Percentiles rank a stretch among this genome's conserved stretches.
phyloP scores from a whole-genome alignment of 83 land plant genomes.

The Thuja plicata region DNA sequence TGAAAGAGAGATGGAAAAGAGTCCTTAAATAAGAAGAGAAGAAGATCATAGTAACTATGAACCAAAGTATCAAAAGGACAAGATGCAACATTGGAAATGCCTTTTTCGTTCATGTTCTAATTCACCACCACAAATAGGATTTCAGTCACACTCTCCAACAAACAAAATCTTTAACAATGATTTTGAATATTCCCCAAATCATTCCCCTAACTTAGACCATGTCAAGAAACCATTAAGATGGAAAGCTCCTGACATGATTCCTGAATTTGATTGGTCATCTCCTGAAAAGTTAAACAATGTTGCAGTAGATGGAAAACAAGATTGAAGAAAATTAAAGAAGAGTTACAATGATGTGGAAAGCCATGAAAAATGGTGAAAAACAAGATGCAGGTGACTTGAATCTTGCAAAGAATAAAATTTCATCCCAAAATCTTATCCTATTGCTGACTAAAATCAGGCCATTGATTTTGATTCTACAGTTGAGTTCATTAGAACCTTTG shows the following conservation, averaged over 20 bases:
- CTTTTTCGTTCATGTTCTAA: background rate
- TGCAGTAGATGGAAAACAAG: slow-evolving; percentile 15
- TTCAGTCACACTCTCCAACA: background rate
- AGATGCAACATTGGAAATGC: background rate
- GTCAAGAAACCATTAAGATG: background rate
- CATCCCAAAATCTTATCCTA: background rate
- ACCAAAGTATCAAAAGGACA: background rate
- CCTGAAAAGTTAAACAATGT: background rate
- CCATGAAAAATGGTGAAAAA: background rate
- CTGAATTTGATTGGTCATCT: background rate
- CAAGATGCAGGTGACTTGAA: background rate
- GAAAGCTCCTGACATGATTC: background rate
- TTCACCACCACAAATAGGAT: background rate
- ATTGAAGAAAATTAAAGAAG: slow-evolving; percentile 22
- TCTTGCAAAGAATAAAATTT: background rate
- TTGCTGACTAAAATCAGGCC: slow-evolving; percentile 11
- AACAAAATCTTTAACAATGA: background rate
- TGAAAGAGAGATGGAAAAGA: background rate
- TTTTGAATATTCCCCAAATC: background rate
- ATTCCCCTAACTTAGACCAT: background rate
- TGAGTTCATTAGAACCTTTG: background rate
- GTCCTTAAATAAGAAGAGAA: background rate
- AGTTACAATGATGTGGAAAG: background rate
- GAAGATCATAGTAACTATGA: background rate
- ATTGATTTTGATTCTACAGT: slow-evolving; percentile 7